Evolutionary conservation across 192 early-diverging fungal genomes (phyloP), one percentile per base, ranked within the genome.

Genomic region (Backusella parvicylindrica): DNA sequence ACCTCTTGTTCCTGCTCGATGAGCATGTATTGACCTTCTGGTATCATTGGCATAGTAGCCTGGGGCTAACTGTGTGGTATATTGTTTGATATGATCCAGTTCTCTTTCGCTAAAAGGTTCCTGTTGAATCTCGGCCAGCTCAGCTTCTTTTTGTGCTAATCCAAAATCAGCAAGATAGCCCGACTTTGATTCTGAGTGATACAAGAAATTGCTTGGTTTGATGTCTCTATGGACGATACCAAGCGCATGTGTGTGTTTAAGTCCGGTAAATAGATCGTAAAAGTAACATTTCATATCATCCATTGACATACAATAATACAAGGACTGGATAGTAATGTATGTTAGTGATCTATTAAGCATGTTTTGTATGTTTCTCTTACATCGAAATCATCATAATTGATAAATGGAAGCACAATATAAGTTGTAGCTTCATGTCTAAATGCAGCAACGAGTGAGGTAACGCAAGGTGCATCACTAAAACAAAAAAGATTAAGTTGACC

Each of bases 91-190:
- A 37, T 37, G 37, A 7, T 38, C 66, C 33, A 35, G 16, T 8
- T 38, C 66, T 18, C 12, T 68, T 35, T 38, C 66, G 23, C 7
- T 68, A 36, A 31, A 31, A 71, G 32, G 18, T 18, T 60, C 53
- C 23, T 37, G 21, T 38, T 3, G 2, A 0, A 35, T 36, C 1
- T 68, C 18, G 21, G 66, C 18, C 36, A 68, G 7, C 26, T 38
- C n/a, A 26, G n/a, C 23, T 38, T 37, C 11, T 4, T 68, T 36
- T 76, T 98, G 91, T 26, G 96, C 96, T 32, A 98, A 82, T 9
- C 97, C 97, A 90, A 99, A 99, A 77, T 99, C 97, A 1, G 94
- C 91, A 28, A 99, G 79, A 12, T 95, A 89, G 6, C 97, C 97
- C 0, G 88, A 93, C 31, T 86, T 84, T 11, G 75, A 75, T 23